These are phyloP conservation scores for Xylaria longipes DNA, from an alignment of 495 filamentous ascomycete species.

Conservation along the genomic window DNA sequence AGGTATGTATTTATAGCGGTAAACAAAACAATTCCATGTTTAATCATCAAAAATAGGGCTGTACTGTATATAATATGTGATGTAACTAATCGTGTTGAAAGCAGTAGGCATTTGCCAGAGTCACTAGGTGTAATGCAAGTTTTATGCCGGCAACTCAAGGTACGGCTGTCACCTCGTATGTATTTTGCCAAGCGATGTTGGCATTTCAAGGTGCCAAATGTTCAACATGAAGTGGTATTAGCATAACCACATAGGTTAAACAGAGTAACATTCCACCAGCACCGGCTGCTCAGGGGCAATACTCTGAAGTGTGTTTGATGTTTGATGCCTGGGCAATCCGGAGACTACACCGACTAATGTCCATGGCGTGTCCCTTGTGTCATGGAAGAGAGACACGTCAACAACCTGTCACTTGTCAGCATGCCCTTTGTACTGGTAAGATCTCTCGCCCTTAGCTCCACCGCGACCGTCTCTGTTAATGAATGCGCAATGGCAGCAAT, in stretches of 20 bases:
- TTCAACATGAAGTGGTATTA: too few relatives aligned
- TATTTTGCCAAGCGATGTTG: background rate
- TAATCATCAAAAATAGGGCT: too few relatives aligned
- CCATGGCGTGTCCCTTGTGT: background rate
- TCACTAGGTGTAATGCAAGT: background rate
- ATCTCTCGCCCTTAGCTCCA: background rate
- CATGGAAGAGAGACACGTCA: constrained; percentile 15
- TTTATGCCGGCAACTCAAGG: background rate
- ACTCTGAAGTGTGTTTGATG: background rate
- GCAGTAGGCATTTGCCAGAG: background rate
- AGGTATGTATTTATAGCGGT: background rate
- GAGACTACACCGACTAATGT: background rate
- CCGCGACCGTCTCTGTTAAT: background rate
- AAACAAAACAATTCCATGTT: background rate
- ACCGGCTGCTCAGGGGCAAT: background rate
- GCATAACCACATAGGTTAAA: background rate
- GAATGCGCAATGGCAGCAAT: constrained; percentile 2
- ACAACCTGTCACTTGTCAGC: constrained; percentile 12
- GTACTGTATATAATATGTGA: too few relatives aligned
- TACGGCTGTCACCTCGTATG: background rate
- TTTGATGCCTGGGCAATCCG: background rate
- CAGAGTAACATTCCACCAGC: background rate
- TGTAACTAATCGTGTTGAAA: too few relatives aligned
- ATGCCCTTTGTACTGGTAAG: background rate
- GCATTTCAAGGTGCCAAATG: background rate